Conservation (phyloP, 2,329 filamentous ascomycete species). For the Alternaria ethzedia region DNA sequence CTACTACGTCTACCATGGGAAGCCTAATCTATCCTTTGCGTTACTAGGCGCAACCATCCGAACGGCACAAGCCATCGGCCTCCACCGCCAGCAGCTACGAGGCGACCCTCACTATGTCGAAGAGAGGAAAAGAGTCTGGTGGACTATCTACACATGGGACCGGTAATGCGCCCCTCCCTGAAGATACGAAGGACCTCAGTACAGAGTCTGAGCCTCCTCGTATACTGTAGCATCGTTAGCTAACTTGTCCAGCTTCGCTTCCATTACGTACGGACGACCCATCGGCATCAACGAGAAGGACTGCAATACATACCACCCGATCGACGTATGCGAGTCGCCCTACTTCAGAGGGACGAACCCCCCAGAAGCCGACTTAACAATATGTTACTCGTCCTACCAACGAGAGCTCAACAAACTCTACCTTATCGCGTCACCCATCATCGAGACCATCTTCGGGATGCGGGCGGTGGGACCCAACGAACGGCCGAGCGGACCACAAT, state of each 20-base stretch:
- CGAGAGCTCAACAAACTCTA: conserved; percentile 39
- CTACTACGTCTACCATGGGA: conserved; percentile 53
- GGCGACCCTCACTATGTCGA: conserved; percentile 36
- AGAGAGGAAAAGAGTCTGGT: conserved; percentile 51
- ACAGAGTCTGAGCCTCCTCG: background rate
- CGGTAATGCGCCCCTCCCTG: conserved; percentile 15
- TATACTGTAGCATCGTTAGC: background rate
- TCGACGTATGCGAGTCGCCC: conserved; percentile 42
- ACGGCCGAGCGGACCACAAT: conserved; percentile 7
- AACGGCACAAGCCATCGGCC: conserved; percentile 43
- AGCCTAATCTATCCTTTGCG: conserved; percentile 50
- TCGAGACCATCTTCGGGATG: conserved; percentile 37
- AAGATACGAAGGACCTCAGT: background rate
- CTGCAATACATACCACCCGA: conserved; percentile 47
- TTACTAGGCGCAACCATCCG: conserved; percentile 49
- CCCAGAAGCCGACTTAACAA: background rate
- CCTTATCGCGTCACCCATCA: conserved; percentile 36
- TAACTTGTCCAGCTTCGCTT: conserved; percentile 41
- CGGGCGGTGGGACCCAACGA: conserved; percentile 11
- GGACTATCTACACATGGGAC: conserved; percentile 54
- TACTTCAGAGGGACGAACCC: conserved; percentile 21
- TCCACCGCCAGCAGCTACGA: conserved; percentile 40
- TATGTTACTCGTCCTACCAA: conserved; percentile 24
- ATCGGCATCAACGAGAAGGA: conserved; percentile 53
- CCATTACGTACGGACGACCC: conserved; percentile 51